These are phyloP conservation scores for Tylopilus vinaceipallidus DNA, from an alignment of 768 basidiomycete genomes.

Conservation along the genomic window DNA sequence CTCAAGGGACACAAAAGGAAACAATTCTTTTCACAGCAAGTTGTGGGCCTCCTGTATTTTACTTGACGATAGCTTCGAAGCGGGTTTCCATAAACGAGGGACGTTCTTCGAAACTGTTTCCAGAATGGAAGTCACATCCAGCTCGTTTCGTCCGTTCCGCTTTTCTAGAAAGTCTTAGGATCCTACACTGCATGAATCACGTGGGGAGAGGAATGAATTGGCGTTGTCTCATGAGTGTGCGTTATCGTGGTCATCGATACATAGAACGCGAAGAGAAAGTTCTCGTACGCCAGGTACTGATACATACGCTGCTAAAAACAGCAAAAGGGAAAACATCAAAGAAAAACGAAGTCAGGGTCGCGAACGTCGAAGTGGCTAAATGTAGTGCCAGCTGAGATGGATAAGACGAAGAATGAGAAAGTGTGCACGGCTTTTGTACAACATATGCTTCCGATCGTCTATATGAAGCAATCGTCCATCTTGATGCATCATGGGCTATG, in stretches of 20 bases:
- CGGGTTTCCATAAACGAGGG: not conserved
- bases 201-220: slow-evolving; percentile 4
- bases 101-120: not conserved
- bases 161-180: slow-evolving; percentile 9
- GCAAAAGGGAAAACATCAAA: slow-evolving; percentile 6
- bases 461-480: slow-evolving; percentile 6
- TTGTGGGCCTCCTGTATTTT: not conserved
- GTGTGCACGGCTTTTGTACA: slow-evolving; percentile 21
- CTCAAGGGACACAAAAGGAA: too few relatives aligned
- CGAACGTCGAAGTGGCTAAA: slow-evolving; percentile 30
- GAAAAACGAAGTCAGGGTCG: slow-evolving; percentile 14
- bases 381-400: slow-evolving; percentile 21
- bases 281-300: slow-evolving; percentile 34
- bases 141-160: not conserved
- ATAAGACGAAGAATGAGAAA: slow-evolving; percentile 11
- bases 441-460: slow-evolving; percentile 22
- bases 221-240: not conserved
- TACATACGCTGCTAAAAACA: slow-evolving; percentile 28
- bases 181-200: not conserved
- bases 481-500: slow-evolving; percentile 3
- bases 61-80: not conserved
- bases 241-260: slow-evolving; percentile 18
- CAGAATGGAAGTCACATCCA: not conserved
- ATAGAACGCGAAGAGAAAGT: slow-evolving; percentile 19
- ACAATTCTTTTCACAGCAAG: too few relatives aligned